Percentiles rank a stretch among this genome's conserved stretches.
These are phyloP conservation scores for Mycotypha africana DNA, from an alignment of 371 early-diverging fungal genomes.

Conservation along the genomic window DNA sequence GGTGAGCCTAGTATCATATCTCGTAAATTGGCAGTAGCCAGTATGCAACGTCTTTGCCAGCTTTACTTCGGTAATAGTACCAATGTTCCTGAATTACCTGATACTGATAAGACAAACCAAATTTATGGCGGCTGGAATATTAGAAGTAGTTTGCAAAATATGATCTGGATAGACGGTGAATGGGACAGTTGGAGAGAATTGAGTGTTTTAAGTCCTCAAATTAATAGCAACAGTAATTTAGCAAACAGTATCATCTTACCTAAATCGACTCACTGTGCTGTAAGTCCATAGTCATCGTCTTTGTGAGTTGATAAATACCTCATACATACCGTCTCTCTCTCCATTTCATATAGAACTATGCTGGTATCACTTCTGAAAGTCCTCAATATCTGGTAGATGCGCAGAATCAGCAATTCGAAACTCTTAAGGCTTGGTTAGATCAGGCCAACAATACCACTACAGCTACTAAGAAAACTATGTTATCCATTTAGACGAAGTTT, in stretches of 20 bases:
- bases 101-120: conserved; percentile 24
- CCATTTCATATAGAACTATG: background rate
- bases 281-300: background rate
- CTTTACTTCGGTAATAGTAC: conserved; percentile 26
- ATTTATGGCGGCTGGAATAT: conserved; percentile 45
- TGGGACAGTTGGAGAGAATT: conserved; percentile 57
- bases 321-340: background rate
- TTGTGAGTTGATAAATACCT: background rate
- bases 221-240: background rate
- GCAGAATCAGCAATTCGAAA: conserved; percentile 3
- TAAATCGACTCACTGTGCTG: conserved; percentile 10
- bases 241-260: conserved; percentile 9
- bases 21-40: conserved; percentile 23
- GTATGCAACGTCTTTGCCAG: conserved; percentile 32
- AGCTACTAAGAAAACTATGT: too few relatives aligned
- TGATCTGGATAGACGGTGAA: conserved; percentile 54
- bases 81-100: conserved; percentile 17
- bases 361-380: background rate
- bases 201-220: conserved; percentile 17
- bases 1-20: conserved; percentile 31
- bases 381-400: conserved; percentile 4
- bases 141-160: conserved; percentile 22
- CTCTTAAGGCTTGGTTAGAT: conserved; percentile 1
- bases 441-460: background rate
- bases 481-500: too few relatives aligned